phyloP scores from a whole-genome alignment of 108 stramenopile genomes.

The Discostella stelligeroides region DNA sequence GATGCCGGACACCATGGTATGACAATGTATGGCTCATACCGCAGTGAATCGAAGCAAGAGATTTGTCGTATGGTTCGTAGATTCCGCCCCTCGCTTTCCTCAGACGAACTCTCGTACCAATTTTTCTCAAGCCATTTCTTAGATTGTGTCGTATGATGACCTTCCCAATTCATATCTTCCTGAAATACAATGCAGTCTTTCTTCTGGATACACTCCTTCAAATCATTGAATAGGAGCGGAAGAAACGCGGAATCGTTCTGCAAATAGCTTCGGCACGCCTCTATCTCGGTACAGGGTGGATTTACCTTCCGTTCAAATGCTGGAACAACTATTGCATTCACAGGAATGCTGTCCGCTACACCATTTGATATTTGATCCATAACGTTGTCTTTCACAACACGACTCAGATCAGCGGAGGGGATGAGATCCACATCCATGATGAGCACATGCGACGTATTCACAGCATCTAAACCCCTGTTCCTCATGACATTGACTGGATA shows the following conservation, averaged over 20 bases:
- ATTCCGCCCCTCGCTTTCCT: slow-evolving; percentile 11
- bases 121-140: slow-evolving; percentile 63
- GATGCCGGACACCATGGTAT: slow-evolving; percentile 71
- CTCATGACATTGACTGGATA: slow-evolving; percentile 94
- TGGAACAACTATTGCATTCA: slow-evolving; percentile 78
- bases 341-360: slow-evolving; percentile 7
- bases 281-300: slow-evolving; percentile 50
- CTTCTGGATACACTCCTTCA: slow-evolving; percentile 60
- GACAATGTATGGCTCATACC: slow-evolving; percentile 92
- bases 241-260: slow-evolving; percentile 60
- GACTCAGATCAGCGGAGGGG: slow-evolving; percentile 66
- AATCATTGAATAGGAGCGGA: slow-evolving; percentile 65
- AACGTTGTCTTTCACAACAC: slow-evolving; percentile 41
- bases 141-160: slow-evolving; percentile 78
- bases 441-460: slow-evolving; percentile 86
- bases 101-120: slow-evolving; percentile 60
- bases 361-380: slow-evolving; percentile 36
- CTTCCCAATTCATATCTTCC: slow-evolving; percentile 77
- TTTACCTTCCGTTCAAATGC: slow-evolving; percentile 78
- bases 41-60: slow-evolving; percentile 73
- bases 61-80: slow-evolving; percentile 48
- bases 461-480: slow-evolving; percentile 82
- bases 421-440: slow-evolving; percentile 91
- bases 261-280: slow-evolving; percentile 48
- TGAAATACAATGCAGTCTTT: slow-evolving; percentile 78